Evolutionary conservation across 1,284 basidiomycete species (phyloP), one percentile per base, ranked within the genome.

Genomic region (Coriolopsis trogii): DNA sequence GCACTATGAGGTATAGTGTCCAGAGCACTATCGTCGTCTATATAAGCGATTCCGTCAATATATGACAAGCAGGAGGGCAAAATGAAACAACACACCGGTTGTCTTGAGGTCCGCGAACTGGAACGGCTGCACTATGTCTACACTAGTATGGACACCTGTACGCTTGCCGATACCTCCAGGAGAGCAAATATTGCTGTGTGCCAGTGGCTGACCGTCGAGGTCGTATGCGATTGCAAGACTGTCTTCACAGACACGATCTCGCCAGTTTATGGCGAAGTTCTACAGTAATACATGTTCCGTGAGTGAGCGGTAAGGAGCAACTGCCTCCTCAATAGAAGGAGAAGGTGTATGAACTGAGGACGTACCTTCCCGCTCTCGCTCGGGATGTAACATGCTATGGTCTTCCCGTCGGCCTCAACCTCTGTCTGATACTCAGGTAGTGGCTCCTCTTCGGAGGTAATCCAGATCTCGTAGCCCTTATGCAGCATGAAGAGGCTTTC

Each of bases 361-460:
- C 49, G 34, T 23, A 46, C 58, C 50, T 60, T 60, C 9, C 55
- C 58, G 13, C 50, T 44, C 36, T 57, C 52, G 26, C 58, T 60
- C 8, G 58, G 52, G 13, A 60, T 48, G 15, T 41, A 55, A 34
- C 58, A 60, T 10, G 49, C 31, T 3, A 50, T 36, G 6, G 49
- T 58, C 38, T 51, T 49, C 18, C 43, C 42, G 3, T 31, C 36
- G 7, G 46, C 52, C 26, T 49, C 42, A 7, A 26, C 31, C n/a
- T 53, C 5, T 8, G 18, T 16, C 15, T 41, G 30, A 24, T 49
- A 53, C 26, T 53, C 52, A 12, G 52, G 24, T 13, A 53, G n/a
- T 3, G 41, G 16, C 37, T 40, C 31, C n/a, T 46, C 52, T 18
- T 53, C 42, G 41, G 37, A 45, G 25, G 47, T 41, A 8, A 53